phyloP scores from a whole-genome alignment of 2,329 filamentous ascomycete genomes.

The Niveomyces coronatus region DNA sequence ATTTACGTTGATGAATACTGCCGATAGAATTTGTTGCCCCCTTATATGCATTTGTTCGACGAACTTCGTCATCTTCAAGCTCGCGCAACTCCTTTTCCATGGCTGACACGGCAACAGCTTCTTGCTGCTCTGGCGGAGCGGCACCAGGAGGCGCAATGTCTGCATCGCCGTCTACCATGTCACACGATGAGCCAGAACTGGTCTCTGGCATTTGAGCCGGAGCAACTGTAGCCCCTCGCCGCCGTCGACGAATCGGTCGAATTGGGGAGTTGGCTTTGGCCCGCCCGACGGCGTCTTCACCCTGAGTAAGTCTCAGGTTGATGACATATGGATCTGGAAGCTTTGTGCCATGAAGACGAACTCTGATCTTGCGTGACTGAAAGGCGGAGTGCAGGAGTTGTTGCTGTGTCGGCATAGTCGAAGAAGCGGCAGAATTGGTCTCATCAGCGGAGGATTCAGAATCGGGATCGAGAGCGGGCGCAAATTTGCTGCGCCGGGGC shows the following conservation, averaged over 20 bases:
- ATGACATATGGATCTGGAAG: constrained; percentile 44
- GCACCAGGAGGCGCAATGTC: constrained; percentile 13
- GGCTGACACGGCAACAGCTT: constrained; percentile 18
- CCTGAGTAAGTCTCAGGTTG: constrained; percentile 40
- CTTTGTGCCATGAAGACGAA: constrained; percentile 42
- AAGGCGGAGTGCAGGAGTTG: constrained; percentile 42
- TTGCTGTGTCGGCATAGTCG: constrained; percentile 26
- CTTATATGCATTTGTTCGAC: constrained; percentile 53
- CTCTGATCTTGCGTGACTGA: constrained; percentile 42
- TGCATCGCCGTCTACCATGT: constrained; percentile 9
- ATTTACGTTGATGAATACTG: constrained; percentile 56
- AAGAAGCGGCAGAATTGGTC: constrained; percentile 12
- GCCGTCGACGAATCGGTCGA: constrained; percentile 4
- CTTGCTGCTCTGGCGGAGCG: neutral
- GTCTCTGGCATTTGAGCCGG: constrained; percentile 15
- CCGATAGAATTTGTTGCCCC: constrained; percentile 56
- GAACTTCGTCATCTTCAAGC: constrained; percentile 42
- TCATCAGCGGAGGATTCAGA: constrained; percentile 18
- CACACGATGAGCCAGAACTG: constrained; percentile 14
- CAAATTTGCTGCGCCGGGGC: constrained; percentile 27
- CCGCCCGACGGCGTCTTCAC: constrained; percentile 28
- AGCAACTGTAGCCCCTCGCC: neutral
- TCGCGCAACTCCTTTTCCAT: constrained; percentile 33
- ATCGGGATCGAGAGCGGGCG: constrained; percentile 18
- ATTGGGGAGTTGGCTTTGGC: constrained; percentile 11